phyloP scores from a whole-genome alignment of 345 rosid species.

The Fremontodendron californicum region DNA sequence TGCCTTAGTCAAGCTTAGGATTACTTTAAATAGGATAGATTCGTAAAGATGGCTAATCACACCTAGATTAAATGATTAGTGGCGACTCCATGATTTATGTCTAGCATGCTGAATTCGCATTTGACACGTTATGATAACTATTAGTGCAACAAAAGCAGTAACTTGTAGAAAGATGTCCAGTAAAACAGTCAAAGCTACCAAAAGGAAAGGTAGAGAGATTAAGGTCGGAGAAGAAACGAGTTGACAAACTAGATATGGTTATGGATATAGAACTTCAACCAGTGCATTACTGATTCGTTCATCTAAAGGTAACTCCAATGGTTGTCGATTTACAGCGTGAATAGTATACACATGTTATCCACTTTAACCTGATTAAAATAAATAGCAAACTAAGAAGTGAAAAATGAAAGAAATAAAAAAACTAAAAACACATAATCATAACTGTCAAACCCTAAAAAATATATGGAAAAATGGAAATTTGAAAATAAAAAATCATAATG shows the following conservation, averaged over 20 bases:
- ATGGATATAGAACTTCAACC: slow-evolving; percentile 92
- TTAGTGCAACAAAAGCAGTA: slow-evolving; percentile 94
- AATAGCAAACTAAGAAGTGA: background rate
- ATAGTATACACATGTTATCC: slow-evolving; percentile 95
- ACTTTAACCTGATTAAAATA: slow-evolving; percentile 67
- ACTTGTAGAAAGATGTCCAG: slow-evolving; percentile 93
- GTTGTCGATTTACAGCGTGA: slow-evolving; percentile 90
- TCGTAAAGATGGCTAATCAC: no score
- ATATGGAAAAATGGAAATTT: background rate
- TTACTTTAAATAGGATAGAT: no score
- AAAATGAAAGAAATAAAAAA: background rate
- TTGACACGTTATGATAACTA: no score
- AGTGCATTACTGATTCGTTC: slow-evolving; percentile 87
- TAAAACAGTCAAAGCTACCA: slow-evolving; percentile 84
- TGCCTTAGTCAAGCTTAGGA: no score
- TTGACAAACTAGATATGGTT: slow-evolving; percentile 84
- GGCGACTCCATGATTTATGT: no score
- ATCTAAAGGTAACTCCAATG: slow-evolving; percentile 60
- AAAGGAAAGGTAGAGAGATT: background rate
- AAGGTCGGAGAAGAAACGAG: background rate
- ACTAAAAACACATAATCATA: background rate
- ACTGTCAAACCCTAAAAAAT: background rate
- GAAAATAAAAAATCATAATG: background rate
- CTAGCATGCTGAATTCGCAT: no score
- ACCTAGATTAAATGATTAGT: no score